Base-by-base conservation (phyloP, 108 stramenopile genomes). In the Nitzschia putrida region DNA sequence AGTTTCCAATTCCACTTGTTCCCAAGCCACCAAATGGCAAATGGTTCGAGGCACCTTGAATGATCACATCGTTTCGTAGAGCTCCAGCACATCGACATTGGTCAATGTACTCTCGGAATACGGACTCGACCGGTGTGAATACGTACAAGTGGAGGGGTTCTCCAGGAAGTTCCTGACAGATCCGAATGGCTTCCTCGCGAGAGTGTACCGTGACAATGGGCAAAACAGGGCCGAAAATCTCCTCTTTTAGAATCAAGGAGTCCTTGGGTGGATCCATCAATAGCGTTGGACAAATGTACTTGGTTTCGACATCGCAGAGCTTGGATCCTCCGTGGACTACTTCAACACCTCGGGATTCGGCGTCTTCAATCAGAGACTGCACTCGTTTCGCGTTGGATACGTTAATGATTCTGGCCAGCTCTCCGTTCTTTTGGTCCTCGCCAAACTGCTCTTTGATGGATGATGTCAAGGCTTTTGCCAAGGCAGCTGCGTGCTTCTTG, bases 181-280 rank as follows among this genome's bases (percentile, higher is more conserved):
- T 68, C 0, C 64, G 42, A 59, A 92, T 82, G 0, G 85, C 93
- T 55, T 92, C 89, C 37, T 77, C 79, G 5, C 77, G 58, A 9
- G 70, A 72, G 8, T 55, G 24, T 39, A 91, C 80, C 14, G 79
- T 29, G 1, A 94, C 21, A 59, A 95, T 82, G 21, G 96, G 91
- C 39, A 97, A 72, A 34, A 95, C 72, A 7, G 94, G 93, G 8
- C 94, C 93, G 77, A 97, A 97, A 10, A 97, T 85, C 61, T 97
- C 96, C 66, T 97, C 94, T 50, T 80, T 39, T 76, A 92, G 80
- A 8, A 94, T 53, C 13, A 55, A 69, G 26, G 81, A 80, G 18
- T 81, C 69, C 9, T 49, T 47, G 23, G 69, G 49, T 57, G 87
- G 85, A 64, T 87, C 76, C 39, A 88, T 39, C 42, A 92, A 61